These are phyloP conservation scores for Chaetomium fimeti DNA, from an alignment of 495 filamentous ascomycete genomes.

Conservation along the genomic window DNA sequence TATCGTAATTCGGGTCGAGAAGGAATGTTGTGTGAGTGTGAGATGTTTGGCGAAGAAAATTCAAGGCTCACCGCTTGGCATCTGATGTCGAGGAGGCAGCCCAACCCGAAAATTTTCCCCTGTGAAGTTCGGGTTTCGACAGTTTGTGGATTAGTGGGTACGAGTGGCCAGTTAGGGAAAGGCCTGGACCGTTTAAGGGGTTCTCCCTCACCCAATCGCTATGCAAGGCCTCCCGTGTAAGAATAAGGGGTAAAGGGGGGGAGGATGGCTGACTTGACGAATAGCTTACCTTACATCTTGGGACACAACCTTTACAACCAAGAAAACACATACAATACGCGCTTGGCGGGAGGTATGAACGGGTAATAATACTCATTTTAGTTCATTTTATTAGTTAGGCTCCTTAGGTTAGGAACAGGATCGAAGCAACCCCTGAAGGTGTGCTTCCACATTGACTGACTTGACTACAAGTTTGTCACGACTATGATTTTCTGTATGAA, in stretches of 20 bases:
- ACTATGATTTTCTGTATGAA: no score
- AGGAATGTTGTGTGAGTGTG: neutral
- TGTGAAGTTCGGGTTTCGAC: slow-evolving; percentile 1
- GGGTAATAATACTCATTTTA: no score
- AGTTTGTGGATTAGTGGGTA: slow-evolving; percentile 15
- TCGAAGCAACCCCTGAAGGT: no score
- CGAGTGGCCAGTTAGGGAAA: neutral
- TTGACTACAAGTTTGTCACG: no score
- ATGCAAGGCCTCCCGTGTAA: neutral
- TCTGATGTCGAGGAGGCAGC: neutral
- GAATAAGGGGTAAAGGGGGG: neutral
- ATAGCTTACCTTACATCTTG: no score
- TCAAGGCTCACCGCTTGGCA: neutral
- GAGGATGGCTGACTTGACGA: no score
- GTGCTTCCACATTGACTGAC: no score
- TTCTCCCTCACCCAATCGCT: neutral
- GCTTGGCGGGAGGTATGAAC: no score
- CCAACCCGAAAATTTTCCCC: slow-evolving; percentile 10
- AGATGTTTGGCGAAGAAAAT: neutral
- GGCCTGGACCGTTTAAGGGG: neutral
- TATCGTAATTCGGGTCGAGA: neutral
- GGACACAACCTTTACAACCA: neutral
- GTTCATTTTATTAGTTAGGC: no score
- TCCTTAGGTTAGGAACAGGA: no score
- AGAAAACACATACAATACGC: no score